Evolutionary conservation across 2,329 filamentous ascomycete genomes (phyloP), one percentile per base, ranked within the genome.

Genomic region (Dothiorella sarmentorum): DNA sequence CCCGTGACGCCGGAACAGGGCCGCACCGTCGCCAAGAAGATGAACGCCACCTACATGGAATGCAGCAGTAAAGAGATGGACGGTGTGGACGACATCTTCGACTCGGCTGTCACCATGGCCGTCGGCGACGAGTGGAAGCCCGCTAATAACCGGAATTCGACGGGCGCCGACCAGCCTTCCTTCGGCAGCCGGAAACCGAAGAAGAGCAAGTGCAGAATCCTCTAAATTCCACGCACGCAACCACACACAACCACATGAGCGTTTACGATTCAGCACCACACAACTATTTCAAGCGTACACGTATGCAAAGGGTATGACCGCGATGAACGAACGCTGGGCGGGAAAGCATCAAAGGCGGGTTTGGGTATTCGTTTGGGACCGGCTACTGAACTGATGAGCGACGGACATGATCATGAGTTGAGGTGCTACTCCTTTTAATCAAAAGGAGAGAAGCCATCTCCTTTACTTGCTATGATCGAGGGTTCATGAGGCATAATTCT

Each of bases 21-120:
- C 63, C 84, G 88, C 71, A 83, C 85, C 7, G 92, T 99, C 24
- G 92, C 94, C 58, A 84, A 87, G 69, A 94, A 93, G 78, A 99
- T 99, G 94, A 86, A 87, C 63, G 94, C 94, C 11, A 83, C 87
- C 69, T 99, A 99, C 78, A 93, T 96, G 84, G 94, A 99, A 78
- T 99, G 94, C 82, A 96, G 91, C 72, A 96, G 91, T 76, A 97
- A 97, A 77, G 94, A 97, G 76, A 94, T 96, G 88, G 85, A 82
- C 56, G 94, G 94, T 59, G 93, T 99, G 44, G 91, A 97, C 73
- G 93, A 97, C 69, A 94, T 97, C 70, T 99, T 99, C 75, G 89
- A 95, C 73, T 82, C 85, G 62, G 94, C 94, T 58, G 92, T 99
- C 71, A 85, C 92, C 68, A 93, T 89, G 53, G 91, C 94, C 29